Evolutionary conservation across 805 yeast species (phyloP), one percentile per base, ranked within the genome.

Genomic region (Metschnikowia dekortorum): DNA sequence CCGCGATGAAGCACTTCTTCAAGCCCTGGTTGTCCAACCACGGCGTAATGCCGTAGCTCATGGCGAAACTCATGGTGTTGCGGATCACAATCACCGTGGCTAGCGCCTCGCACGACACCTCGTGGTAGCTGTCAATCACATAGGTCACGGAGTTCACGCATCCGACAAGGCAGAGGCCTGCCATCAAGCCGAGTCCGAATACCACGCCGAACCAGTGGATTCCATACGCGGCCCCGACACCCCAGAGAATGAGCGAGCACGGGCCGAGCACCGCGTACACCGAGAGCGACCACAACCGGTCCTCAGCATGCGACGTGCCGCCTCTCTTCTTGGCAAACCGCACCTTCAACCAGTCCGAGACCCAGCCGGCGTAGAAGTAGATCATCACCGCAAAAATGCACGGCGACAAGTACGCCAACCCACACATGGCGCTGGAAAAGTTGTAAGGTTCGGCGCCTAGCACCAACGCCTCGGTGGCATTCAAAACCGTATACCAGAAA

Each of bases 31-130:
- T 71, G 3, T 58, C 64, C 34, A 81, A 68, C 82, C 85, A 83
- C 14, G 82, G 79, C 2, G 83, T 81, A 50, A 81, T 73, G 29
- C 83, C 86, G 51, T 82, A 83, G 45, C 77, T 78, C 63, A 80
- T 75, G 3, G 80, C 84, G 59, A 83, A 83, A 13, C 80, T 77
- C 76, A 82, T 76, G 14, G 77, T 67, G 61, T 82, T 82, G 62
- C 87, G 73, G 49, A 82, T 75, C 28, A 82, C 57, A 39, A 83
- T 75, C 14, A 81, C 80, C 30, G 81, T 76, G 46, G 79, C 83
- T 63, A 64, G 55, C 8, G 65, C 66, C 42, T 62, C 67, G 33
- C 66, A 63, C 22, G 63, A 53, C 3, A 62, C 66, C 48, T 63
- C 67, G 47, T 60, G 62, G 50, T 64, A 64, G 47, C 62, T 56